Evolutionary conservation across 2,329 filamentous ascomycete genomes (phyloP).

Genomic region (Fusarium siculi): DNA sequence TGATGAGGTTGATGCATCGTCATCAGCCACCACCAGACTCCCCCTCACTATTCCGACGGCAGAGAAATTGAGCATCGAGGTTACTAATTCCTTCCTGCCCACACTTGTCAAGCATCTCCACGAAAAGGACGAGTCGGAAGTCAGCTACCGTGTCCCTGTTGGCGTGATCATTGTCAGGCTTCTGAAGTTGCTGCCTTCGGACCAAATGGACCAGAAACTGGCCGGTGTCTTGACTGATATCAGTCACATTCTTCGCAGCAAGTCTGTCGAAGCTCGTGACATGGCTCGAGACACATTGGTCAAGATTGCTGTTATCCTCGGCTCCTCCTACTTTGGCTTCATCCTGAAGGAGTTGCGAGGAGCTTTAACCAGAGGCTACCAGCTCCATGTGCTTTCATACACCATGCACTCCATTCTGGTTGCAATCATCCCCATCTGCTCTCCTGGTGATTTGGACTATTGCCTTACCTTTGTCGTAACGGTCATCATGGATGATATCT

Average conservation of each 20-base stretch:
- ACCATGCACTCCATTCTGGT: slow-evolving; percentile 93
- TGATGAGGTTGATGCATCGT: slow-evolving; percentile 46
- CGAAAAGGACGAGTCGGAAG: slow-evolving; percentile 92
- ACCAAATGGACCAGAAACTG: slow-evolving; percentile 78
- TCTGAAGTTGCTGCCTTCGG: slow-evolving; percentile 79
- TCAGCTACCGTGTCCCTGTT: slow-evolving; percentile 91
- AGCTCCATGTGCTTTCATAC: slow-evolving; percentile 93
- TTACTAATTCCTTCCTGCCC: slow-evolving; percentile 80
- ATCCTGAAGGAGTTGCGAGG: slow-evolving; percentile 90
- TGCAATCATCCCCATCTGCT: slow-evolving; percentile 75
- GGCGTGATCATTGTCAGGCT: slow-evolving; percentile 91
- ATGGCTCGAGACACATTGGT: slow-evolving; percentile 89
- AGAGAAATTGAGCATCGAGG: slow-evolving; percentile 75
- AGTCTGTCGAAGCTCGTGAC: slow-evolving; percentile 87
- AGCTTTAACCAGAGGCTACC: slow-evolving; percentile 86
- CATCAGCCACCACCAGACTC: slow-evolving; percentile 58
- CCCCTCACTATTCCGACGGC: slow-evolving; percentile 72
- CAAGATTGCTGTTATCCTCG: slow-evolving; percentile 83
- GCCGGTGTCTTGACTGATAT: slow-evolving; percentile 90
- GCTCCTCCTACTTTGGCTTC: slow-evolving; percentile 86
- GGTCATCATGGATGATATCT: slow-evolving; percentile 97
- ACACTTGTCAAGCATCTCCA: slow-evolving; percentile 86
- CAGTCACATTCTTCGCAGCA: slow-evolving; percentile 90
- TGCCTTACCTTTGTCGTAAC: slow-evolving; percentile 81
- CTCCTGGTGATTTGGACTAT: slow-evolving; percentile 88